Percentiles rank a stretch among this genome's conserved stretches.
Evolutionary conservation across 2,329 filamentous ascomycete genomes (phyloP).

Genomic region (Xylariales sp.): DNA sequence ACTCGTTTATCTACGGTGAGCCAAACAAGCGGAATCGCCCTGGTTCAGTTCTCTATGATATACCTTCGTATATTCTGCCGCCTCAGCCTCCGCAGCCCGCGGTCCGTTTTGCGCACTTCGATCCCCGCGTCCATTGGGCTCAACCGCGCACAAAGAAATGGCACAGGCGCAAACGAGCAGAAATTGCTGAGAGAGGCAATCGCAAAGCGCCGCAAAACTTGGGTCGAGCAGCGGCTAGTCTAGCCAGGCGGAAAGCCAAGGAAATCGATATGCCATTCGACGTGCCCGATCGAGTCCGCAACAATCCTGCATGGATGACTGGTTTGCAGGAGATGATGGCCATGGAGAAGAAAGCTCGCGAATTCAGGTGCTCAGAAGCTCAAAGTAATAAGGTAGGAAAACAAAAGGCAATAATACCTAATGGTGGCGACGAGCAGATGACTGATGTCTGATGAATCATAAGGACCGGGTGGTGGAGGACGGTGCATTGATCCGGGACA

Average conservation of each 20-base stretch:
- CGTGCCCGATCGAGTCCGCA: conserved; percentile 39
- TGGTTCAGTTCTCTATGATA: conserved; percentile 16
- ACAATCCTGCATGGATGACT: conserved; percentile 41
- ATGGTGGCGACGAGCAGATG: too few relatives aligned
- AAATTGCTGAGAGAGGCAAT: conserved; percentile 43
- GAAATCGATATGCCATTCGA: conserved; percentile 24
- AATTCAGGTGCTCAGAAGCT: too few relatives aligned
- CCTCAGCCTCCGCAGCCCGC: conserved; percentile 17
- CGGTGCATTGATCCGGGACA: too few relatives aligned
- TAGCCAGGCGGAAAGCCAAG: conserved; percentile 29
- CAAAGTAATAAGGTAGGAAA: too few relatives aligned
- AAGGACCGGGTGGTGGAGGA: too few relatives aligned
- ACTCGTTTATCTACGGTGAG: conserved; percentile 35
- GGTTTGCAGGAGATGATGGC: conserved; percentile 31
- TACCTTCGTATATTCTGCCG: conserved; percentile 11
- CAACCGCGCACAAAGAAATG: conserved; percentile 39
- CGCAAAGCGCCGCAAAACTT: conserved; percentile 44
- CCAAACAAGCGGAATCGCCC: conserved; percentile 23
- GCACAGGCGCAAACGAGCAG: conserved; percentile 41
- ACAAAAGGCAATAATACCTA: neutral
- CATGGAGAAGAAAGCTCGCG: conserved; percentile 13
- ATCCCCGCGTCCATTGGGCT: conserved; percentile 47
- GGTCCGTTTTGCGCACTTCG: conserved; percentile 39
- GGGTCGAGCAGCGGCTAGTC: conserved; percentile 34
- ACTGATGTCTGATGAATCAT: too few relatives aligned